A percentile compares a stretch with the other conserved stretches of the same genome.
Conservation (phyloP, 495 filamentous ascomycete species). For the Trichoderma parareesei region DNA sequence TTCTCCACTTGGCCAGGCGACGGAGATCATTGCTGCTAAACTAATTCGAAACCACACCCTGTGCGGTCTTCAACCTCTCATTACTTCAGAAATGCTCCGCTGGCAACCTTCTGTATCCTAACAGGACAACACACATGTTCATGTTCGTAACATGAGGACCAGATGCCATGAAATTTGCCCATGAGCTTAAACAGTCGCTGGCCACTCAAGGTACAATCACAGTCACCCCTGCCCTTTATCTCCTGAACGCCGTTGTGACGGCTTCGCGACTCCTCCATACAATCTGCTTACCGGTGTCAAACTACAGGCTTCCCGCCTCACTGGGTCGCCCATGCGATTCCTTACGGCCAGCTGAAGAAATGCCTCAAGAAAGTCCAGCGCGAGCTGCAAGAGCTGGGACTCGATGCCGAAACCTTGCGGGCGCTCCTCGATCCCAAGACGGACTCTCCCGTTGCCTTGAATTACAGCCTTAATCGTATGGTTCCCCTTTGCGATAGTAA, state of each 20-base stretch:
- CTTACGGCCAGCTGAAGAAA: conserved; percentile 55
- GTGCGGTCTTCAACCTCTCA: not conserved
- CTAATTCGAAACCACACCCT: not conserved
- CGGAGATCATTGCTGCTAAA: not conserved
- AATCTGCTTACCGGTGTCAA: not conserved
- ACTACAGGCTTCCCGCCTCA: conserved; percentile 35
- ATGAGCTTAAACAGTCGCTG: conserved; percentile 41
- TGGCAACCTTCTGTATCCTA: not conserved
- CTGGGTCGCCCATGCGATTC: conserved; percentile 52
- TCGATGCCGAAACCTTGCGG: conserved; percentile 40
- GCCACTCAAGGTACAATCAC: conserved; percentile 26
- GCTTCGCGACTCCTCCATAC: not conserved
- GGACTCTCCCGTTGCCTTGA: conserved; percentile 13
- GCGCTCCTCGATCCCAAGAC: conserved; percentile 24
- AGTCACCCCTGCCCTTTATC: not conserved
- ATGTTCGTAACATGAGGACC: not conserved
- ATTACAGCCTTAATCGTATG: conserved; percentile 27
- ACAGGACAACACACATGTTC: not conserved
- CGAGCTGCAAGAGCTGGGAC: conserved; percentile 44
- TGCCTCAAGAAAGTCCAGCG: conserved; percentile 48
- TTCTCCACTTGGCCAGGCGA: not conserved
- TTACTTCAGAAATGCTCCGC: not conserved
- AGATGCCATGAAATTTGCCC: conserved; percentile 53
- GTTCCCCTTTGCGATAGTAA: conserved; percentile 21
- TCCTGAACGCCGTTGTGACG: not conserved